Base-by-base conservation (phyloP, 306 rosid genomes). In the Quercus agrifolia region DNA sequence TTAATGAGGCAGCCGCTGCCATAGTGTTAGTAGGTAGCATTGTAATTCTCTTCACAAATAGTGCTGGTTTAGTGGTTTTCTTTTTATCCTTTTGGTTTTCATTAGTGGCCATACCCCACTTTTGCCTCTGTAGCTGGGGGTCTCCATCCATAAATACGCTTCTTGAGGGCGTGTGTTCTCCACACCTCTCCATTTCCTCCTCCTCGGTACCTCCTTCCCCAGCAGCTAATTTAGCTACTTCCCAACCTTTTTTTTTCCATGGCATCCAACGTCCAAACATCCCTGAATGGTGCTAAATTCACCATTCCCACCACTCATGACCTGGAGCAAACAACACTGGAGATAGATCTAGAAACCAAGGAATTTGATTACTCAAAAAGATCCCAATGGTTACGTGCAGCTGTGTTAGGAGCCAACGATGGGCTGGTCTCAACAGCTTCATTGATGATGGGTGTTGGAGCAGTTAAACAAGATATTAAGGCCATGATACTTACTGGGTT, bases 361-460 rank as follows among this genome's bases (percentile, higher is more conserved):
- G 89, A 84, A 9, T 83, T 95, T 68, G 96, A 95, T 83, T 95
- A 95, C 87, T 85, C 97, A 0, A 95, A 90, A 77, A 87, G 99
- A 25, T 90, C 99, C 5, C 99, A 95, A 52, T 95, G 99, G 99
- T 88, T 95, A 4, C 89, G 99, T 0, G 99, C 99, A 0, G 98
- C 99, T 0, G 96, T 93, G 3, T 87, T 95, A 5, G 99, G 99
- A 4, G 99, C 98, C 78, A 95, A 93, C 75, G 99, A 95, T 51
- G 99, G 99, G 2, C 75, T 95, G 78, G 91, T 95, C 66, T 95
- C 99, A 1, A 95, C 98, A 5, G 97, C 99, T 20, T 93, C 99
- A 0, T 72, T 95, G 0, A 95, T 95, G 97, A 87, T 95, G 97
- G 99, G 99, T 10, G 91, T 95, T 0, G 99, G 99, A 57, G 99